These are phyloP conservation scores for Jaapia argillacea DNA, from an alignment of 768 basidiomycete species.

Conservation along the genomic window DNA sequence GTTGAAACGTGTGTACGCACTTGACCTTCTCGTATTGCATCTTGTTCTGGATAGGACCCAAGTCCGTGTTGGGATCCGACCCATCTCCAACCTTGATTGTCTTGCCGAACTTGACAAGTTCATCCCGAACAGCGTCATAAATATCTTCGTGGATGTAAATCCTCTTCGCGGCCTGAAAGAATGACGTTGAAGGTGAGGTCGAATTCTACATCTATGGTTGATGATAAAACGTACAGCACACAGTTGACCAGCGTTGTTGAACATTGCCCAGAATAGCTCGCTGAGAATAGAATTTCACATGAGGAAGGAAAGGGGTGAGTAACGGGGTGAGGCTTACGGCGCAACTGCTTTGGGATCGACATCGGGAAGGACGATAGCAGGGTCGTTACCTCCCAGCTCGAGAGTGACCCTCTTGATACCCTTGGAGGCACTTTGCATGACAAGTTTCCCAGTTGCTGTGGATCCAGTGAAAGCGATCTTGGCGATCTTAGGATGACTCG, in stretches of 20 bases:
- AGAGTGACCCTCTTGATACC: slow-evolving; percentile 7
- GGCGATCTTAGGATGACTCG: slow-evolving; percentile 5
- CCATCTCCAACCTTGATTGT: slow-evolving; percentile 1
- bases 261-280: not conserved
- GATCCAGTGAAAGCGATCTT: slow-evolving; percentile 8
- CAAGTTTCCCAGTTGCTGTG: slow-evolving; percentile 2
- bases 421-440: slow-evolving; percentile 3
- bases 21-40: slow-evolving; percentile 1
- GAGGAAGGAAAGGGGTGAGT: not conserved
- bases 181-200: too few relatives aligned
- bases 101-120: not conserved
- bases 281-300: not conserved
- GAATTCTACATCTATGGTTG: too few relatives aligned
- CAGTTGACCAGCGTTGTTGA: slow-evolving; percentile 5
- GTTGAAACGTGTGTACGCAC: not conserved
- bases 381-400: slow-evolving; percentile 9
- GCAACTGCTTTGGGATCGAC: slow-evolving; percentile 5
- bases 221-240: slow-evolving; percentile 3
- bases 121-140: slow-evolving; percentile 7
- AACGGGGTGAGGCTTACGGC: not conserved
- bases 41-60: slow-evolving; percentile 6
- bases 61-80: not conserved
- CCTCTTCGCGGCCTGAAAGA: slow-evolving; percentile 1
- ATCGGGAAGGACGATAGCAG: slow-evolving; percentile 7
- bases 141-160: slow-evolving; percentile 6